Percentiles rank a stretch among this genome's conserved stretches.
Evolutionary conservation across 305 asterid species (phyloP).

Genomic region (Caryopteris hybrid): DNA sequence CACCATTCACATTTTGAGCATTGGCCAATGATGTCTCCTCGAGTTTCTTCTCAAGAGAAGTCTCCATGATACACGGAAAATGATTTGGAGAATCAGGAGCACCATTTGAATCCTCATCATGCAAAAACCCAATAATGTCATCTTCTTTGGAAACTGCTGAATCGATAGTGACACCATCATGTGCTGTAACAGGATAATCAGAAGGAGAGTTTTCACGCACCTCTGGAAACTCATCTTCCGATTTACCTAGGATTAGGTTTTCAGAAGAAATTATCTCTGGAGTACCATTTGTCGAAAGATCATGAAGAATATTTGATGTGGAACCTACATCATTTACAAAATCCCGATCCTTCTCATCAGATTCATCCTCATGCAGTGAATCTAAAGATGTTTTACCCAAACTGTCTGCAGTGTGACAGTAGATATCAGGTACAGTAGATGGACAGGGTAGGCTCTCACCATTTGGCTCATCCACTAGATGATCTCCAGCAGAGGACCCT

Average conservation of each 20-base stretch:
- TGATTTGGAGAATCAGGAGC: slow-evolving; percentile 26
- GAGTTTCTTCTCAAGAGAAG: slow-evolving; percentile 22
- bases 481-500: slow-evolving; percentile 27
- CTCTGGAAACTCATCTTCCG: slow-evolving; percentile 32
- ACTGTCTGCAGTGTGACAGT: slow-evolving; percentile 23
- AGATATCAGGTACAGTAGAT: slow-evolving; percentile 25
- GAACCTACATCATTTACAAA: slow-evolving; percentile 22
- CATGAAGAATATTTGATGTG: slow-evolving; percentile 7
- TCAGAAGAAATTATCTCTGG: slow-evolving; percentile 15
- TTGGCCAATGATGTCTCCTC: slow-evolving; percentile 14
- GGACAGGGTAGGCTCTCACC: slow-evolving; percentile 19
- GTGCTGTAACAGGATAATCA: slow-evolving; percentile 27
- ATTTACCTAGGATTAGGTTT: slow-evolving; percentile 21
- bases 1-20: slow-evolving; percentile 23
- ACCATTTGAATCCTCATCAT: slow-evolving; percentile 34
- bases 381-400: slow-evolving; percentile 19
- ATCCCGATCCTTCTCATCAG: slow-evolving; percentile 23
- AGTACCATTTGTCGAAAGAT: slow-evolving; percentile 23
- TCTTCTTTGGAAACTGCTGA: slow-evolving; percentile 28
- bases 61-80: slow-evolving; percentile 21
- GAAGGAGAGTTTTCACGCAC: slow-evolving; percentile 20
- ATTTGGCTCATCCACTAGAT: slow-evolving; percentile 28
- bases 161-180: slow-evolving; percentile 21
- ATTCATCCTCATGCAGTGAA: slow-evolving; percentile 27
- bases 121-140: slow-evolving; percentile 22